These are phyloP conservation scores for Alternaria tenuissima DNA, from an alignment of 2,329 filamentous ascomycete genomes.

Conservation along the genomic window DNA sequence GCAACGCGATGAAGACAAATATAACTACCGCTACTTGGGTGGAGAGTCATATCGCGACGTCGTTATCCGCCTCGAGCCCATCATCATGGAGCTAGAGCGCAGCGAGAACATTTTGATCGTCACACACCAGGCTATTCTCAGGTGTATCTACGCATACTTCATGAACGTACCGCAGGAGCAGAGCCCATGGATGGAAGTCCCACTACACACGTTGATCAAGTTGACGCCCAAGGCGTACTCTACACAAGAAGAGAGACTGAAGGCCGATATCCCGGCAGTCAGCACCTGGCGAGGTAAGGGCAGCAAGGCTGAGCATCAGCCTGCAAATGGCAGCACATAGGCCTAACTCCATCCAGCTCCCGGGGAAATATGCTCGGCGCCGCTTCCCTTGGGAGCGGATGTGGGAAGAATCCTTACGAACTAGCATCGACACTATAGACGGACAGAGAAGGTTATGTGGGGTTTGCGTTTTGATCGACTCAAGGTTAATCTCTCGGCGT, in stretches of 20 bases:
- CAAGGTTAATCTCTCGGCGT: conserved; percentile 8
- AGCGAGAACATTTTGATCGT: conserved; percentile 98
- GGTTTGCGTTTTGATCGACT: conserved; percentile 1
- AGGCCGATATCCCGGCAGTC: conserved; percentile 92
- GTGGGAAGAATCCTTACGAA: conserved; percentile 11
- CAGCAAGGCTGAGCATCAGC: conserved; percentile 85
- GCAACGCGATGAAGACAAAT: conserved; percentile 96
- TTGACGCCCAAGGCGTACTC: conserved; percentile 93
- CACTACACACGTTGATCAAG: conserved; percentile 95
- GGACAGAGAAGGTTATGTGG: neutral
- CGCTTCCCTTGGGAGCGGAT: conserved; percentile 14
- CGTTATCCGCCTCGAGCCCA: conserved; percentile 95
- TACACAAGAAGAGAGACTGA: conserved; percentile 86
- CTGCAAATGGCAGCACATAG: conserved; percentile 38
- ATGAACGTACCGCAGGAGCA: conserved; percentile 95
- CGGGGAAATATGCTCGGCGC: conserved; percentile 7
- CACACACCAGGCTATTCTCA: conserved; percentile 93
- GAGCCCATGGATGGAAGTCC: conserved; percentile 98
- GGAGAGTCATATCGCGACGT: conserved; percentile 97
- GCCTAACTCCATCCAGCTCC: conserved; percentile 25
- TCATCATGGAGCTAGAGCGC: conserved; percentile 98
- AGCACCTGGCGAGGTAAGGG: conserved; percentile 97
- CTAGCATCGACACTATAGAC: conserved; percentile 4
- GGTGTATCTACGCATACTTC: conserved; percentile 98
- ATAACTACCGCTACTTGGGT: conserved; percentile 98